Conservation (phyloP, 768 basidiomycete genomes). For the Suillus ampliporus region DNA sequence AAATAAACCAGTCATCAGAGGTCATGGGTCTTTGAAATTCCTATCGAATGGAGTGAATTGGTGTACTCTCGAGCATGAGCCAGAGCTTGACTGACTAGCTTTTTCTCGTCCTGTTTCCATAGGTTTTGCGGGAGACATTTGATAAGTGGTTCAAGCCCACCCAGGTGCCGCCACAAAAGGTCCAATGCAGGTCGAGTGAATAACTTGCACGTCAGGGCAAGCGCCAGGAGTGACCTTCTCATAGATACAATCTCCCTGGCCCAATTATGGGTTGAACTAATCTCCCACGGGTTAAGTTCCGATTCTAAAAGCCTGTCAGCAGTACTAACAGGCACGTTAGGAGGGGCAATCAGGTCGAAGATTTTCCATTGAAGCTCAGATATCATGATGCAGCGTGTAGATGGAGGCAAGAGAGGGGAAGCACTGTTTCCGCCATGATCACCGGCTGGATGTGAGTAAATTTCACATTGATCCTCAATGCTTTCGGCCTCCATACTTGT, state of each 20-base stretch:
- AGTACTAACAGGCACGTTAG: too few relatives aligned
- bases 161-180: not conserved
- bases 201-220: conserved; percentile 6
- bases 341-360: not conserved
- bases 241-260: too few relatives aligned
- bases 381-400: not conserved
- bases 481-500: not conserved
- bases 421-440: not conserved
- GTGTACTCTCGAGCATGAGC: not conserved
- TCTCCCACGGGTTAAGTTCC: too few relatives aligned
- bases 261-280: too few relatives aligned
- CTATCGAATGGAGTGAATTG: not conserved
- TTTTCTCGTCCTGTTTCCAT: not conserved
- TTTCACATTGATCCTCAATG: not conserved
- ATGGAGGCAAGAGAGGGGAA: not conserved
- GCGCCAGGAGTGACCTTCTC: not conserved
- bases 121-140: not conserved
- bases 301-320: too few relatives aligned
- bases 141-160: not conserved
- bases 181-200: not conserved
- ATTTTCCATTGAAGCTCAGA: not conserved
- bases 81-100: not conserved
- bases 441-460: not conserved
- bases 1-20: not conserved
- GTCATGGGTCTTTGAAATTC: conserved; percentile 2